Evolutionary conservation across 352 stramenopile genomes (phyloP), one percentile per base, ranked within the genome.

Genomic region (Globisporangium lucens): DNA sequence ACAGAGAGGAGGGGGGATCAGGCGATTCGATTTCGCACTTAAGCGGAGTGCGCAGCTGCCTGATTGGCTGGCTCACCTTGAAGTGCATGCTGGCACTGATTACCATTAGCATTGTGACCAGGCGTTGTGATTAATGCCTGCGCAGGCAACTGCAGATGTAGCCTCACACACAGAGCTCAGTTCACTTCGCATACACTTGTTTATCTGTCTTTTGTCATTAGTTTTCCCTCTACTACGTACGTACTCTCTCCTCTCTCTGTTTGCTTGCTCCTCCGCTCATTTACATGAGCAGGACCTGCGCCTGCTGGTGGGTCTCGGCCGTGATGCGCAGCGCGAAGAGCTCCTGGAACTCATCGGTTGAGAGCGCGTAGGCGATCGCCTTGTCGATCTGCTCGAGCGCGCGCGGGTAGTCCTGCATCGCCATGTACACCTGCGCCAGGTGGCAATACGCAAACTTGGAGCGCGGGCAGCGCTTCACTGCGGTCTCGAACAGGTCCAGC

Each of bases 371-470:
- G 47, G 73, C 75, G 38, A 92, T 85, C 4, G 86, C 86, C 67
- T 85, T 75, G 73, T 94, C 84, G 58, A 93, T 91, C 75, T 93
- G 84, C 74, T 92, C 82, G 51, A 94, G 89, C 49, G 86, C 86
- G 56, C 77, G 79, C 35, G 80, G 70, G 68, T 93, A 92, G 62
- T 91, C 84, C 69, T 93, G 84, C 86, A 94, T 92, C 43, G 84
- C 84, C 84, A 94, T 90, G 74, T 92, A 93, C 63, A 94, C 82
- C 69, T 94, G 86, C 43, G 86, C 86, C 53, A 94, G 52, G 67
- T 94, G 84, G 74, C 82, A 91, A 76, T 91, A 89, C 27, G 86
- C 86, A 43, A 92, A 90, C 78, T 94, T 92, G 68, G 84, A 94
- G 64, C 84, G 82, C 56, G 86, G 86, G 20, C 84, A 91, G 78